Base-by-base conservation (phyloP, 208 protist genomes). In the Trypanosoma congolense region DNA sequence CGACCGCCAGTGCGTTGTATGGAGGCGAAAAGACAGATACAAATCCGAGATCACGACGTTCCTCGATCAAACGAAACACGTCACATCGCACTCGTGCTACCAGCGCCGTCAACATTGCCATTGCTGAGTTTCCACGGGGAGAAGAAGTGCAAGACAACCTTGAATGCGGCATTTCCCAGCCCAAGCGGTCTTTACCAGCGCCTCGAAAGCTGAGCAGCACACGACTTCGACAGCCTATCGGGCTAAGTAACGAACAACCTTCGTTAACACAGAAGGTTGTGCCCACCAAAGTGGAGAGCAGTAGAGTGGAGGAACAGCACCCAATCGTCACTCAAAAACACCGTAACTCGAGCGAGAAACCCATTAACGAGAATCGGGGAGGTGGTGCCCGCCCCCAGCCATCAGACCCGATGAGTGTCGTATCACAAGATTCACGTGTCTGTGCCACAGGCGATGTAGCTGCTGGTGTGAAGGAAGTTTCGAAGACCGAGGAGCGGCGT, bases 121-220 rank as follows among this genome's bases (percentile, higher is more conserved):
- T 77, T 29, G 57, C 86, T 8, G 75, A 80, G 38, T 74, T 91
- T 49, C 83, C 83, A 3, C 55, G 67, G 48, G 83, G 68, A 21
- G 65, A 85, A 21, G 80, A 91, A 57, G 31, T 91, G 29, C 29
- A 45, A 10, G 56, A 62, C 26, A 55, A 4, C 6, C 56, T 62
- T 45, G 56, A 29, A 9, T 44, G 16, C 54, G 47, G 25, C 12
- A 47, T 62, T 29, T 5, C 33, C 16, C 2, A 49, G 0, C 12
- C n/a, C 14, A 43, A 19, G 29, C 28, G 40, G 24, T 26, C 33
- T 16, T 46, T 18, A 10, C 8, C 5, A 30, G 28, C 2, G 2
- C 33, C 2, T 16, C 28, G 21, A 72, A 78, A 30, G 50, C 76
- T 51, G 71, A 41, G 16, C 21, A 30, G 40, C 8, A 36, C 18